Percentiles rank a stretch among this genome's conserved stretches.
phyloP scores from a whole-genome alignment of 257 asterid genomes.

The Solanum dulcamara region DNA sequence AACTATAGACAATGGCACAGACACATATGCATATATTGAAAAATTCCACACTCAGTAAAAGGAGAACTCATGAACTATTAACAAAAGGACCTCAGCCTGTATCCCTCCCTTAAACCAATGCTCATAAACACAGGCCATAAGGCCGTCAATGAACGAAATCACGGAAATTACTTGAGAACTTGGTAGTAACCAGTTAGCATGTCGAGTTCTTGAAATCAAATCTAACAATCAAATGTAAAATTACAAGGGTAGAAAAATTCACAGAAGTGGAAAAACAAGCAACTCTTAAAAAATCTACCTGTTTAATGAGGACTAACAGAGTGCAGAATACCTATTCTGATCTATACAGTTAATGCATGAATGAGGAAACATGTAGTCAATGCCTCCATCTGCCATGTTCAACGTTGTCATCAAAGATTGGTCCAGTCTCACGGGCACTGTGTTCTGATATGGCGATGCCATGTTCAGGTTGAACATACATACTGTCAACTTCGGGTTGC shows the following conservation, averaged over 20 bases:
- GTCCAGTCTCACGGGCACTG: conserved; percentile 10
- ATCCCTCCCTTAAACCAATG: background rate
- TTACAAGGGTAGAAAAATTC: background rate
- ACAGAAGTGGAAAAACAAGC: background rate
- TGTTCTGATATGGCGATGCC: conserved; percentile 4
- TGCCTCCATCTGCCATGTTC: conserved; percentile 32
- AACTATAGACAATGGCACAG: background rate
- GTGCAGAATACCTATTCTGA: background rate
- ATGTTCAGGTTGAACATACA: conserved; percentile 20
- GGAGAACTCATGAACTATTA: background rate
- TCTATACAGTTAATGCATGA: conserved; percentile 1
- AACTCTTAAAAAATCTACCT: background rate
- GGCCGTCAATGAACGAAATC: background rate
- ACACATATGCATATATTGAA: background rate
- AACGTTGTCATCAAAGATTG: conserved; percentile 21
- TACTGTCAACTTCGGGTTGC: conserved; percentile 32
- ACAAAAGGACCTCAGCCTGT: background rate
- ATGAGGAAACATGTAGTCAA: background rate
- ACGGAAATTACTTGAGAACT: background rate
- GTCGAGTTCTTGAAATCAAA: background rate
- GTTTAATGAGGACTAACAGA: background rate
- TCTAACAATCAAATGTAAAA: background rate
- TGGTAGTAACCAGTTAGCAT: background rate
- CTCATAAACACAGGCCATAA: background rate
- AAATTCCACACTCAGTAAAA: background rate